Evolutionary conservation across 768 basidiomycete genomes (phyloP).

Genomic region (Lyophyllum semitale): DNA sequence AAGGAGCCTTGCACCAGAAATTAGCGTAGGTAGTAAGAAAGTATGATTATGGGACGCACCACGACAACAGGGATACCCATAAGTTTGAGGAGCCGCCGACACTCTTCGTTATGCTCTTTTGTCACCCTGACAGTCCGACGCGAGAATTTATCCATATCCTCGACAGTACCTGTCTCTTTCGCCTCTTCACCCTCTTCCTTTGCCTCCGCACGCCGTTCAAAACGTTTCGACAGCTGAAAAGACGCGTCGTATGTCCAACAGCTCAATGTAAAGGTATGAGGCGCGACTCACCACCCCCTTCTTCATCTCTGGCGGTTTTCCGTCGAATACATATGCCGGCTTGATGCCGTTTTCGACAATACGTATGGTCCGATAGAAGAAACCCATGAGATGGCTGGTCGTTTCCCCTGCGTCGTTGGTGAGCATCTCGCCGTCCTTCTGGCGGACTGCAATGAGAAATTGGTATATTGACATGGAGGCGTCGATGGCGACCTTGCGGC

Average conservation of each 20-base stretch:
- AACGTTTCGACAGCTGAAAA: conserved; percentile 92
- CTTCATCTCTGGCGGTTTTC: conserved; percentile 97
- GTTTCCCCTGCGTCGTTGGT: conserved; percentile 98
- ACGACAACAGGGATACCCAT: conserved; percentile 98
- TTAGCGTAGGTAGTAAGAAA: not conserved
- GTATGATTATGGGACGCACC: conserved; percentile 43
- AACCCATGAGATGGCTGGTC: conserved; percentile 97
- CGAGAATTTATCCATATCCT: conserved; percentile 90
- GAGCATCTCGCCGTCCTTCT: conserved; percentile 94
- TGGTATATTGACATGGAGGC: conserved; percentile 98
- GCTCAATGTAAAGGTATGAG: not conserved
- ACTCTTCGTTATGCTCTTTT: conserved; percentile 95
- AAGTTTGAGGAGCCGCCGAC: conserved; percentile 77
- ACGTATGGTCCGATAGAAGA: conserved; percentile 96
- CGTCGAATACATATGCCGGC: conserved; percentile 97
- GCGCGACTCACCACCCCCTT: conserved; percentile 82
- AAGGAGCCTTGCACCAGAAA: conserved; percentile 71
- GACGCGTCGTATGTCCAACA: conserved; percentile 1
- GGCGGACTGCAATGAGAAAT: conserved; percentile 96
- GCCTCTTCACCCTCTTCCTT: conserved; percentile 96
- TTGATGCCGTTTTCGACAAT: conserved; percentile 99
- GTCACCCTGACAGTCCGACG: conserved; percentile 94
- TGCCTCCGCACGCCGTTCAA: conserved; percentile 86
- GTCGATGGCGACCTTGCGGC: conserved; percentile 98
- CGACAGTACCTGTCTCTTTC: conserved; percentile 91